Conservation (phyloP, 106 monocot genomes). For the Dendrobium catenatum region DNA sequence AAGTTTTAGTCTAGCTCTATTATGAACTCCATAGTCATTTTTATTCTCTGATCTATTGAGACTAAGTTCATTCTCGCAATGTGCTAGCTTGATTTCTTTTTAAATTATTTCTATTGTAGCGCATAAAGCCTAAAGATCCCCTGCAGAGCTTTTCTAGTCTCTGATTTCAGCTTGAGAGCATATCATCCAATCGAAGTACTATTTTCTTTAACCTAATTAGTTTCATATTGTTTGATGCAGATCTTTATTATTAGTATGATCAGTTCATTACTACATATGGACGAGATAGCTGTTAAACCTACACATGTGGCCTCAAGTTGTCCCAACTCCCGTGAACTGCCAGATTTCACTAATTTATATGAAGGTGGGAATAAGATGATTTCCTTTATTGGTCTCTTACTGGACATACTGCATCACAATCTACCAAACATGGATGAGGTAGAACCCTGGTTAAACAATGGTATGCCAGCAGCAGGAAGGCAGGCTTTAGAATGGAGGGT, state of each 20-base stretch:
- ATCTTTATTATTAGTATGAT: slow-evolving; percentile 78
- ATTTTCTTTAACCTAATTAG: background rate
- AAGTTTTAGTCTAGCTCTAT: background rate
- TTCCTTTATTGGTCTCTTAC: slow-evolving; percentile 53
- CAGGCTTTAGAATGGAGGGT: slow-evolving; percentile 84
- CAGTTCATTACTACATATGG: slow-evolving; percentile 59
- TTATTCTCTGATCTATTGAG: background rate
- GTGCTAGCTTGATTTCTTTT: background rate
- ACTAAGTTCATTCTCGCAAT: background rate
- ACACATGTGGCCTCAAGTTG: slow-evolving; percentile 12
- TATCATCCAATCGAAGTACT: background rate
- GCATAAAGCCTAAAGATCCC: background rate
- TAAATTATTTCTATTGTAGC: background rate
- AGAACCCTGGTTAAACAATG: slow-evolving; percentile 32
- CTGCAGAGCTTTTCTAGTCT: background rate
- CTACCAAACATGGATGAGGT: slow-evolving; percentile 23
- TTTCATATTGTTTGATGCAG: slow-evolving; percentile 28
- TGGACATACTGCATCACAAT: slow-evolving; percentile 59
- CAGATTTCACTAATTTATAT: slow-evolving; percentile 15
- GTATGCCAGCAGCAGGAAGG: slow-evolving; percentile 29
- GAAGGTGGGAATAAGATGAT: slow-evolving; percentile 48
- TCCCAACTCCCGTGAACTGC: slow-evolving; percentile 23
- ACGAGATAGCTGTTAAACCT: slow-evolving; percentile 41
- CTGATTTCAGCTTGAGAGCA: background rate
- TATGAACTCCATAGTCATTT: background rate